Base-by-base conservation (phyloP, 768 basidiomycete genomes). In the Neoboletus brunneissimus region DNA sequence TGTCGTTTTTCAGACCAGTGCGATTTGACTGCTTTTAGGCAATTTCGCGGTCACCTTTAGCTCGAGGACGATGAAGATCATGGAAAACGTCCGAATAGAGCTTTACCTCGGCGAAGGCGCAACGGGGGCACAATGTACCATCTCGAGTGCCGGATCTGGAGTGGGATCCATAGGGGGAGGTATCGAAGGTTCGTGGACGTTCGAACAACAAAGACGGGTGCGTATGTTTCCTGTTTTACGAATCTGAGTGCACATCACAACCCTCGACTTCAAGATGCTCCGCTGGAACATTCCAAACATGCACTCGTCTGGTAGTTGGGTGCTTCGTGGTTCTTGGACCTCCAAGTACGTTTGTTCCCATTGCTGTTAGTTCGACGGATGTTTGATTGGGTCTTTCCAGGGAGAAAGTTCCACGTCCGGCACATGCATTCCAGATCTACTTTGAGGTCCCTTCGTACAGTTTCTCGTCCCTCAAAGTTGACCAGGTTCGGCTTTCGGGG, bases 401-500 rank as follows among this genome's bases (percentile, higher is more conserved):
- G 69, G 80, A 66, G 0, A 59, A 71, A 34, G 66, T 67, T 46
- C 77, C 81, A 48, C 81, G 89, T 45, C 90, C 91, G 11, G 83
- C 90, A 7, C 89, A 84, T 52, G 86, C 91, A 3, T 77, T 95
- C 51, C 82, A 84, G 63, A 77, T 92, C 46, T 76, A 75, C 20
- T 96, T 92, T 69, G 81, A 85, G 42, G 79, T 94, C 29, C 81
- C 85, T 23, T 64, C 83, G 15, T 76, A 89, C 65, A 86, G 85
- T 35, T 91, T 87, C 69, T 92, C 91, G 7, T 80, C 88, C 20
- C 75, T 96, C 45, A 91, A 89, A 64, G 86, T 96, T 5, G 91
- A 94, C 56, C 89, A 94, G 63, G 80, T 96, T 43, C 91, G 86
- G 71, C 75, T 91, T 27, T 85, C 78, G 2, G 86, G 88, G 13